Evolutionary conservation across 495 filamentous ascomycete genomes (phyloP).

Genomic region (Xylaria curta): DNA sequence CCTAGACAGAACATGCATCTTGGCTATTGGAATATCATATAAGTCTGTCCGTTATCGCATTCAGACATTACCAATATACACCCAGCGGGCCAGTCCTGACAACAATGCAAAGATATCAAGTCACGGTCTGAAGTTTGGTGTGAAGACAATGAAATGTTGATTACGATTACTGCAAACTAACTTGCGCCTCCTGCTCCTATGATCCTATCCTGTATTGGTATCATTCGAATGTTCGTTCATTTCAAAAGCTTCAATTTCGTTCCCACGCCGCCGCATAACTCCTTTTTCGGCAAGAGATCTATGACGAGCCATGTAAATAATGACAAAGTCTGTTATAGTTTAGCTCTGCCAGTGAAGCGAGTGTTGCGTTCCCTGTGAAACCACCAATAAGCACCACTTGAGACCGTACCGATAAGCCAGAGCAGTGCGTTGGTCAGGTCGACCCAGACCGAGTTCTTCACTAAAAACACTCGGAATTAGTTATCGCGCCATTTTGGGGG

Average conservation of each 20-base stretch:
- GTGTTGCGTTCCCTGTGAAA: constrained; percentile 47
- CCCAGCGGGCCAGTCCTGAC: no score
- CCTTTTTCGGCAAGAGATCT: background rate
- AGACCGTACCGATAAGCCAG: constrained; percentile 67
- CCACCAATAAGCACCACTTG: constrained; percentile 51
- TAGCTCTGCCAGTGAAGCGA: constrained; percentile 56
- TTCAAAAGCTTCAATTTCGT: background rate
- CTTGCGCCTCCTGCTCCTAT: background rate
- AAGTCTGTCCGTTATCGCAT: background rate
- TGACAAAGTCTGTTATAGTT: background rate
- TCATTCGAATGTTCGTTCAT: background rate
- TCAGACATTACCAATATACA: background rate
- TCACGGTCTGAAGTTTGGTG: background rate
- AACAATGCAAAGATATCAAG: background rate
- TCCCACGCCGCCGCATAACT: background rate
- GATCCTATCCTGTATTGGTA: background rate
- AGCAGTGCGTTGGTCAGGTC: constrained; percentile 74
- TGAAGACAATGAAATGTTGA: background rate
- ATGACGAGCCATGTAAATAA: background rate
- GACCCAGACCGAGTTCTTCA: constrained; percentile 89
- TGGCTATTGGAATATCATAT: background rate
- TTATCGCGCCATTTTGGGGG: background rate
- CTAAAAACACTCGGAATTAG: background rate
- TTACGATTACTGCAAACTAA: constrained; percentile 10
- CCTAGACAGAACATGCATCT: background rate